Conservation (phyloP, 306 rosid genomes). For the Citrullus mucosospermus region DNA sequence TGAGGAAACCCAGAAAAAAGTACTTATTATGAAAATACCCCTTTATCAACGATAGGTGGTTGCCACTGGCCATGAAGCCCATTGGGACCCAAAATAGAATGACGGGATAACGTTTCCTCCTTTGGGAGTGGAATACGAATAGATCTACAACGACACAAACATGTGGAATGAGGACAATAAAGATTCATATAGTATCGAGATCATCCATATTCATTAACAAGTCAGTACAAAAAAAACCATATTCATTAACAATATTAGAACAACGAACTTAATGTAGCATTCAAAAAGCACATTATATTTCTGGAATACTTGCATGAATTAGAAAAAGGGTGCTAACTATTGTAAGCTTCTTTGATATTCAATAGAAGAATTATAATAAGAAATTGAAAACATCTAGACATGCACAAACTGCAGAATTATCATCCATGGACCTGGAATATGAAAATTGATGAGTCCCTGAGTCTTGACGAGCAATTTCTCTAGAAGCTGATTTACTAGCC, state of each 20-base stretch:
- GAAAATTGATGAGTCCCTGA: constrained; percentile 42
- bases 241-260: neutral
- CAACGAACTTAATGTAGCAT: neutral
- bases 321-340: neutral
- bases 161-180: neutral
- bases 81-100: constrained; percentile 80
- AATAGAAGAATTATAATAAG: neutral
- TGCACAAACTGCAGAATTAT: constrained; percentile 48
- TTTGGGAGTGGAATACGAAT: constrained; percentile 48
- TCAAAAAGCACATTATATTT: neutral
- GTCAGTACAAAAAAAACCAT: neutral
- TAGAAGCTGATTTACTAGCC: constrained; percentile 41
- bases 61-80: constrained; percentile 79
- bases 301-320: neutral
- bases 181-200: neutral
- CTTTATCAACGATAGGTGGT: constrained; percentile 50
- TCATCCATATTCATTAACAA: neutral
- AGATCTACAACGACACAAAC: constrained; percentile 41
- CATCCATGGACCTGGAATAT: constrained; percentile 39
- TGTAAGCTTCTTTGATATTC: neutral
- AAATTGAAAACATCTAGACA: neutral
- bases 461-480: constrained; percentile 27
- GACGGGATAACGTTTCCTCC: constrained; percentile 74
- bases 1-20: constrained; percentile 9
- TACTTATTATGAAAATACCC: constrained; percentile 40